phyloP scores from a whole-genome alignment of 371 early-diverging fungal species.

The Rhizopus stolonifer region DNA sequence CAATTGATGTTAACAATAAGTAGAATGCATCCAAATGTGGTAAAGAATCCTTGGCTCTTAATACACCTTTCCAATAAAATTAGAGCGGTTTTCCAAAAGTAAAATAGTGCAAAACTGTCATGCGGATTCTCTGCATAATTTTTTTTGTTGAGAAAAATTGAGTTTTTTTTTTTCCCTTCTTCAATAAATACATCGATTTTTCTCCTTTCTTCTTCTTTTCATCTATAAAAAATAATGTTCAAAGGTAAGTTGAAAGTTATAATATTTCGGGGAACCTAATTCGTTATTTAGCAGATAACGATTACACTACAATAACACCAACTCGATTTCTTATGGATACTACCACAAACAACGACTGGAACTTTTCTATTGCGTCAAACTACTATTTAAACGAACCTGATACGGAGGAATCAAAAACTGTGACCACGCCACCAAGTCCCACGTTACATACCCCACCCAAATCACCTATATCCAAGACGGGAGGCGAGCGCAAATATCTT shows the following conservation, averaged over 20 bases:
- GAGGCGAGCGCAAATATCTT: slow-evolving; percentile 35
- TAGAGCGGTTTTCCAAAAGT: neutral
- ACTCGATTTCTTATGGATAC: slow-evolving; percentile 14
- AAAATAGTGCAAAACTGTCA: neutral
- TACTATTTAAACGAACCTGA: slow-evolving; percentile 6
- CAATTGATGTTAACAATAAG: too few species aligned
- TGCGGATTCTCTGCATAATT: neutral
- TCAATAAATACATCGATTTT: neutral
- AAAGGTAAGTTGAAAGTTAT: slow-evolving; percentile 17
- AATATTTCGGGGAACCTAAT: too few species aligned
- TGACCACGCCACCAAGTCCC: slow-evolving; percentile 6
- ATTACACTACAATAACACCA: slow-evolving; percentile 15
- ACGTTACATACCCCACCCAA: neutral
- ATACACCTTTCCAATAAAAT: too few species aligned
- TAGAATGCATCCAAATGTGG: too few species aligned
- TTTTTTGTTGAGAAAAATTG: too few species aligned
- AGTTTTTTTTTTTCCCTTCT: neutral
- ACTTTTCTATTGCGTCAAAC: slow-evolving; percentile 3
- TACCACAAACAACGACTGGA: slow-evolving; percentile 10
- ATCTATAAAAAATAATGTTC: slow-evolving; percentile 8
- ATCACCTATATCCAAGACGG: slow-evolving; percentile 1
- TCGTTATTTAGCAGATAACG: neutral
- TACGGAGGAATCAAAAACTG: neutral
- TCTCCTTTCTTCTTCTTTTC: slow-evolving; percentile 1
- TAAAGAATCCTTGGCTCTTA: too few species aligned